A percentile compares a stretch with the other conserved stretches of the same genome.
Evolutionary conservation across 176 grass and related monocot species (phyloP).

Genomic region (Triticum timopheevii): DNA sequence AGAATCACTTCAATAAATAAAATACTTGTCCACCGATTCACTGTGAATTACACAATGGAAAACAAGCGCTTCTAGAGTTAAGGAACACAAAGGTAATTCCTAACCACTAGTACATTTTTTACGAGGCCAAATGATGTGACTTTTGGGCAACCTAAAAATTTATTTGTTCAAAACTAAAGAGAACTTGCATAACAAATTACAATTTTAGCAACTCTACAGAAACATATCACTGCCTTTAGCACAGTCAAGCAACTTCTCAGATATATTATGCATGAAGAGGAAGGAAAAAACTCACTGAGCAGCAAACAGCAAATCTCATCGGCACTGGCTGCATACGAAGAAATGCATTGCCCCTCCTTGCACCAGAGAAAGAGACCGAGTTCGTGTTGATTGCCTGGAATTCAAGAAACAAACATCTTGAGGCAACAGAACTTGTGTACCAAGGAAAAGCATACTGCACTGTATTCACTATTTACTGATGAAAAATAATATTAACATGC

Average conservation of each 20-base stretch:
- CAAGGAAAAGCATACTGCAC: no score
- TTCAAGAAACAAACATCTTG: no score
- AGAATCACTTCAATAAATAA: not conserved
- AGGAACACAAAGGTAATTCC: not conserved
- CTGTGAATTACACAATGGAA: not conserved
- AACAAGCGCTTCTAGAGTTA: not conserved
- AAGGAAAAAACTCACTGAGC: no score
- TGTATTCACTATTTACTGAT: no score
- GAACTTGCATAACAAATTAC: not conserved
- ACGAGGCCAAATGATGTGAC: not conserved
- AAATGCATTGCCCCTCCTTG: no score
- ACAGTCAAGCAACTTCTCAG: not conserved
- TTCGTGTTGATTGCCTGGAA: no score
- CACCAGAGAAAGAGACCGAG: no score
- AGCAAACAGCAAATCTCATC: no score
- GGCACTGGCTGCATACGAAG: no score
- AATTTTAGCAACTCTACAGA: constrained; percentile 6
- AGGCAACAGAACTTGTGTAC: no score
- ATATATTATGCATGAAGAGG: not conserved
- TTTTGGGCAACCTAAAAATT: not conserved
- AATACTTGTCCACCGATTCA: not conserved
- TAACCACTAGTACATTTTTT: not conserved
- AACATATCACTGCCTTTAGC: not conserved
- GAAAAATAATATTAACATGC: not conserved
- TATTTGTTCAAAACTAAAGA: not conserved